Evolutionary conservation across 306 rosid species (phyloP).

Genomic region (Glycine tomentella): DNA sequence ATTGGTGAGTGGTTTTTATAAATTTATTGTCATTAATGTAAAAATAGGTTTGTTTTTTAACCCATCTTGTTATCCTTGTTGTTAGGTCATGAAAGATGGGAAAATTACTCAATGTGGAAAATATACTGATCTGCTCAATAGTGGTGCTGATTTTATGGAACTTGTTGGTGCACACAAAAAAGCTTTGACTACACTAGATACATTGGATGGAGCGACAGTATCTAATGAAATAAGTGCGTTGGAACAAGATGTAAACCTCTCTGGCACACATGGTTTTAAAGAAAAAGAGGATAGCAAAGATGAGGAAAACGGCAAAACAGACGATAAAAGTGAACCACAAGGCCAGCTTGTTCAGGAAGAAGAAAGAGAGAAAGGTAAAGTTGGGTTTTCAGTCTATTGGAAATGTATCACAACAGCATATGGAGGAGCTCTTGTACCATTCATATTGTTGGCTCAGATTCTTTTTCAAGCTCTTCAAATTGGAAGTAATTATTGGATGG

Average conservation of each 20-base stretch:
- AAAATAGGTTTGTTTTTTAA: background rate
- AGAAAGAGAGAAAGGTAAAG: constrained; percentile 91
- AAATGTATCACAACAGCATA: constrained; percentile 73
- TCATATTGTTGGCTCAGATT: constrained; percentile 70
- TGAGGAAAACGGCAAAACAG: constrained; percentile 51
- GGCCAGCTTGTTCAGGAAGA: constrained; percentile 91
- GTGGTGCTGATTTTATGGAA: constrained; percentile 78
- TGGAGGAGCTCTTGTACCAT: constrained; percentile 85
- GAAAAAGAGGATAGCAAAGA: constrained; percentile 51
- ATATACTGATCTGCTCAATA: constrained; percentile 66
- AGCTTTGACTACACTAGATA: constrained; percentile 73
- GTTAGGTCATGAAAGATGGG: constrained; percentile 89
- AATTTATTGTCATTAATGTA: background rate
- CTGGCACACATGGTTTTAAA: constrained; percentile 40
- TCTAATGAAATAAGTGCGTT: constrained; percentile 43
- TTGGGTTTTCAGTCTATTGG: constrained; percentile 78
- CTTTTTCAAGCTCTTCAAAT: constrained; percentile 82
- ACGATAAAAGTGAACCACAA: constrained; percentile 48
- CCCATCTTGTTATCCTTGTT: constrained; percentile 10
- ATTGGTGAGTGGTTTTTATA: constrained; percentile 55
- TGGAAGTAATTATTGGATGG: constrained; percentile 96
- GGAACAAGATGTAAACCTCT: constrained; percentile 44
- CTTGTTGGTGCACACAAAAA: constrained; percentile 87
- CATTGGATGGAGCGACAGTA: constrained; percentile 44
- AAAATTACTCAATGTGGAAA: constrained; percentile 77